Conservation (phyloP, 345 rosid species). For the Moringa oleifera region DNA sequence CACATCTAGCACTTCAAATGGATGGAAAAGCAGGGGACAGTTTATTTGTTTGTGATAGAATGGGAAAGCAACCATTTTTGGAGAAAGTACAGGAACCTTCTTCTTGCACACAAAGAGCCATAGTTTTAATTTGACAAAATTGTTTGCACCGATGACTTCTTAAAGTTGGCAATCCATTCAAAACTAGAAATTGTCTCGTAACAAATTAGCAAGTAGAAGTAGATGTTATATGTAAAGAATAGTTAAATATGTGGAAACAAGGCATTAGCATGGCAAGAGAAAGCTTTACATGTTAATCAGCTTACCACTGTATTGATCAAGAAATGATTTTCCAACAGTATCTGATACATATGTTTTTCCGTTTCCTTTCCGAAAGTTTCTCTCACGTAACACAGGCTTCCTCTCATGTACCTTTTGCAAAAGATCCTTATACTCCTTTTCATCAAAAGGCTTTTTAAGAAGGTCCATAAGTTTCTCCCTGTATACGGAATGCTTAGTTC, state of each 20-base stretch:
- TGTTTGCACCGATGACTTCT: too few species aligned
- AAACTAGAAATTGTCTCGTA: not conserved
- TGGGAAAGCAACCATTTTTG: constrained; percentile 8
- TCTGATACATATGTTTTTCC: constrained; percentile 11
- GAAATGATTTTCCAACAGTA: constrained; percentile 35
- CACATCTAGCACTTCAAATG: too few species aligned
- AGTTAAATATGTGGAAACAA: not conserved
- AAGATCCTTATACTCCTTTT: constrained; percentile 31
- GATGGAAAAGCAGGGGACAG: too few species aligned
- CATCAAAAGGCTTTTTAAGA: constrained; percentile 47
- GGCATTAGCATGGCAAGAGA: constrained; percentile 2
- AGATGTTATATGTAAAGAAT: not conserved
- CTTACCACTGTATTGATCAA: constrained; percentile 45
- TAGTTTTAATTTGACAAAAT: too few species aligned
- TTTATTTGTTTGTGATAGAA: not conserved
- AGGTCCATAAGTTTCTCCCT: constrained; percentile 39
- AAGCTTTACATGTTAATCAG: not conserved
- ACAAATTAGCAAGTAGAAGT: not conserved
- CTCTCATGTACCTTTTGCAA: constrained; percentile 11
- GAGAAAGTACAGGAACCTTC: too few species aligned
- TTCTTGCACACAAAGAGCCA: too few species aligned
- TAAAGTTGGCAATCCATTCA: not conserved
- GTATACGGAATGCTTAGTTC: constrained; percentile 28
- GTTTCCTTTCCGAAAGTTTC: constrained; percentile 34
- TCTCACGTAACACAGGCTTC: constrained; percentile 19